phyloP scores from a whole-genome alignment of 2,329 filamentous ascomycete species.

The Nigrospora sphaerica region DNA sequence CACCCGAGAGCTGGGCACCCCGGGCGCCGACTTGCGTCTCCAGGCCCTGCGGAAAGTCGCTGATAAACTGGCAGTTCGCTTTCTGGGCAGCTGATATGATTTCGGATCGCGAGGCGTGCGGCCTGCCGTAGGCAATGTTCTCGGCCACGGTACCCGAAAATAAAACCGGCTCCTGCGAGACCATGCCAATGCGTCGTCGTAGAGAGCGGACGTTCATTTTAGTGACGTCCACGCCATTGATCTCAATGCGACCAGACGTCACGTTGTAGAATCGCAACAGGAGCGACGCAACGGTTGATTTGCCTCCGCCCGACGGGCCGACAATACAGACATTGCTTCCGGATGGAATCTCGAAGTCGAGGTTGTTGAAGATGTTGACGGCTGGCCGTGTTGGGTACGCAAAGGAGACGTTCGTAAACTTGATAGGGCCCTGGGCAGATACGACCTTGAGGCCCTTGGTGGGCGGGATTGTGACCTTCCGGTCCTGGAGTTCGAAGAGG shows the following conservation, averaged over 20 bases:
- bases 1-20: conserved; percentile 88
- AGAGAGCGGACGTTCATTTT: conserved; percentile 90
- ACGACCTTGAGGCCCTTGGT: conserved; percentile 73
- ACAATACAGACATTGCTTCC: conserved; percentile 96
- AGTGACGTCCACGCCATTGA: conserved; percentile 77
- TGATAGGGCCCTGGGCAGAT: conserved; percentile 82
- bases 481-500: conserved; percentile 91
- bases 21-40: conserved; percentile 90
- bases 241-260: conserved; percentile 67
- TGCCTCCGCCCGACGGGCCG: conserved; percentile 90
- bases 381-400: conserved; percentile 91
- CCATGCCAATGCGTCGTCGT: conserved; percentile 86
- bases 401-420: conserved; percentile 79
- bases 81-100: conserved; percentile 82
- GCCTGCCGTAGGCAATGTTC: conserved; percentile 88
- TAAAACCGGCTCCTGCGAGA: conserved; percentile 90
- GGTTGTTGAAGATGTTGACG: conserved; percentile 80
- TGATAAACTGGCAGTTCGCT: conserved; percentile 94
- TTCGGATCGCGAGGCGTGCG: conserved; percentile 67
- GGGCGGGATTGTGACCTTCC: conserved; percentile 76
- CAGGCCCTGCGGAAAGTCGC: conserved; percentile 90
- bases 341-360: conserved; percentile 86
- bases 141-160: conserved; percentile 80
- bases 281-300: conserved; percentile 90
- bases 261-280: conserved; percentile 88